Evolutionary conservation across 192 early-diverging fungal genomes (phyloP), one percentile per base, ranked within the genome.

Genomic region (Radiomyces spectabilis): DNA sequence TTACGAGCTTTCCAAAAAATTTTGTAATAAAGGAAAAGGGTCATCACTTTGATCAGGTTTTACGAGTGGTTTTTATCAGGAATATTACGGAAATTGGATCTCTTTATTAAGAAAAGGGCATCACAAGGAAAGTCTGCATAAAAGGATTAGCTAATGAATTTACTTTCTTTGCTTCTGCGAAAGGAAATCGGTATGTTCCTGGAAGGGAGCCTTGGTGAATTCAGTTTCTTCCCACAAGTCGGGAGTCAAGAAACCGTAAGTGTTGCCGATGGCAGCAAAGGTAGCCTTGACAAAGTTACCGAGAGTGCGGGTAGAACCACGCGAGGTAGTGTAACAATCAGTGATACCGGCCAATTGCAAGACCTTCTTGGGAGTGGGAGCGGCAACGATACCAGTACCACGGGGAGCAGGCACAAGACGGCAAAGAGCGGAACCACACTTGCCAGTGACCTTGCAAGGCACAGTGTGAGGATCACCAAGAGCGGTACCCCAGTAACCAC

Each of bases 271-370:
- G 70, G 93, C 95, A 73, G 86, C 82, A 78, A 98, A 98, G 63
- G 89, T 87, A 57, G 95, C 95, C 91, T 98, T 98, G 76, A 98
- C 91, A 66, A 96, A 96, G 92, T 98, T 98, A 69, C 95, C 95
- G 54, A 94, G 87, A 64, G 95, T 98, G 74, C 86, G 88, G 85
- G 95, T 98, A 64, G 91, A 91, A 70, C 95, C 95, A 63, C 89
- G 80, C 72, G 95, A 79, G 47, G 88, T 83, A 71, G 95, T 98
- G 86, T 98, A 98, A 83, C 89, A 92, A 77, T 98, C 95, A 54
- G 82, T 81, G 74, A 98, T 88, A 90, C 95, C 95, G 59, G 95
- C 95, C 57, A 96, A 84, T 78, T 89, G 79, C 63, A 95, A 82
- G 51, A 98, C 83, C 86, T 92, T 95, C 91, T 98, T 98, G 79